These are phyloP conservation scores for Candida glucosophila DNA, from an alignment of 1,139 yeast genomes.

Conservation along the genomic window DNA sequence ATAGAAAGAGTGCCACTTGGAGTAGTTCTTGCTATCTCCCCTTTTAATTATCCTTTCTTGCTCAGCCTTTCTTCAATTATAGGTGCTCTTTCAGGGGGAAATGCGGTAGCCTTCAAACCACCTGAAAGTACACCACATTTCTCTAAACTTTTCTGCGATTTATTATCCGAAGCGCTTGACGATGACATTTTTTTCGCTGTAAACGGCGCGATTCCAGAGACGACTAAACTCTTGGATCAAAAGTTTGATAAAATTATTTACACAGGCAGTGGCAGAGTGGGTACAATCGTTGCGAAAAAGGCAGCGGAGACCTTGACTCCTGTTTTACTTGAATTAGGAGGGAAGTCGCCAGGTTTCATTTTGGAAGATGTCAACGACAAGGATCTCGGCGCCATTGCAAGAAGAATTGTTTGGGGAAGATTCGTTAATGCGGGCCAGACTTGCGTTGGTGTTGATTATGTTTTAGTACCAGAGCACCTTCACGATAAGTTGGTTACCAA, in stretches of 20 bases:
- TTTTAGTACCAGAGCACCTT: slow-evolving; percentile 52
- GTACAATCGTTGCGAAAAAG: slow-evolving; percentile 65
- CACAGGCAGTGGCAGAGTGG: slow-evolving; percentile 77
- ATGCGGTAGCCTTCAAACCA: slow-evolving; percentile 73
- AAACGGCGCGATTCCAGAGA: slow-evolving; percentile 68
- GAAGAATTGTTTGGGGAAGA: slow-evolving; percentile 70
- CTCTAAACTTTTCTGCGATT: slow-evolving; percentile 43
- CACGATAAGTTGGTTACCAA: slow-evolving; percentile 42
- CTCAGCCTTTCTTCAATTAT: slow-evolving; percentile 60
- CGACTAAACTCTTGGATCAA: slow-evolving; percentile 55
- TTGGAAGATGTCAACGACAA: slow-evolving; percentile 39
- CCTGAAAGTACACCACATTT: slow-evolving; percentile 67
- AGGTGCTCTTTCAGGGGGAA: slow-evolving; percentile 86
- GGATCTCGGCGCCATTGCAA: slow-evolving; percentile 47
- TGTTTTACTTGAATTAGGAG: slow-evolving; percentile 76
- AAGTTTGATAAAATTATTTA: slow-evolving; percentile 78
- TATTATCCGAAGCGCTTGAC: slow-evolving; percentile 48
- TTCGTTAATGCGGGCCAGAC: slow-evolving; percentile 84
- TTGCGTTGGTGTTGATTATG: slow-evolving; percentile 83
- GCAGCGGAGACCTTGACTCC: slow-evolving; percentile 88
- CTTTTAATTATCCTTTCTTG: slow-evolving; percentile 80
- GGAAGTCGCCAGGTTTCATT: slow-evolving; percentile 80
- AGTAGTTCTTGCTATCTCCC: slow-evolving; percentile 64
- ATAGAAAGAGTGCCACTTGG: slow-evolving; percentile 71
- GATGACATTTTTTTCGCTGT: slow-evolving; percentile 53